These are phyloP conservation scores for Cladosporium sp. DNA, from an alignment of 2,329 filamentous ascomycete species.

Conservation along the genomic window DNA sequence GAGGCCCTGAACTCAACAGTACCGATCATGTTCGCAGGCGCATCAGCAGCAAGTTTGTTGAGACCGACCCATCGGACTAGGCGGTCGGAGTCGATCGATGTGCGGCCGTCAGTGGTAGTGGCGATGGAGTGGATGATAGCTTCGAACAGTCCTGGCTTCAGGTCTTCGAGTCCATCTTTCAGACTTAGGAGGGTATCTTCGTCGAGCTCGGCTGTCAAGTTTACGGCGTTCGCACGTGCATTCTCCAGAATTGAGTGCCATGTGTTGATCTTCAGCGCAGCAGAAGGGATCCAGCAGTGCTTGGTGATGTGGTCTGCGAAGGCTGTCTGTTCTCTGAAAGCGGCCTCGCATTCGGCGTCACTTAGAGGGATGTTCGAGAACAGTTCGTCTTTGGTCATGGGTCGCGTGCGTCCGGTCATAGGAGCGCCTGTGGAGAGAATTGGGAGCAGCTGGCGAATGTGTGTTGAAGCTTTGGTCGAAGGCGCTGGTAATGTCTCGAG, in stretches of 20 bases:
- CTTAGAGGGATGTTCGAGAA: constrained; percentile 56
- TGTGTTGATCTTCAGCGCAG: constrained; percentile 47
- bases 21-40: constrained; percentile 24
- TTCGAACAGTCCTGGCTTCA: constrained; percentile 28
- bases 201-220: constrained; percentile 31
- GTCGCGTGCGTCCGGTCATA: constrained; percentile 2
- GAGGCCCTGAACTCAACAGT: constrained; percentile 36
- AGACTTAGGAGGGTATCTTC: constrained; percentile 22
- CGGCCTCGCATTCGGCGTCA: constrained; percentile 50
- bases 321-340: constrained; percentile 54
- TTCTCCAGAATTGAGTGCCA: constrained; percentile 50
- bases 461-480: constrained; percentile 37
- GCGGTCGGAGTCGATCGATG: constrained; percentile 30
- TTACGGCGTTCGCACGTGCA: constrained; percentile 43
- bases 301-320: constrained; percentile 46
- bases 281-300: constrained; percentile 50
- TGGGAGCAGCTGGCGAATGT: constrained; percentile 42
- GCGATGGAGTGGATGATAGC: constrained; percentile 37
- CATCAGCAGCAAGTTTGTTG: constrained; percentile 27
- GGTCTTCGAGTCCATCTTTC: constrained; percentile 37
- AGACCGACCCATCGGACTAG: constrained; percentile 28
- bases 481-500: constrained; percentile 42
- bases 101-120: constrained; percentile 24
- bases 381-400: constrained; percentile 40
- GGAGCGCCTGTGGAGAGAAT: constrained; percentile 37